Base-by-base conservation (phyloP, 768 basidiomycete species). In the Suillus luteus region DNA sequence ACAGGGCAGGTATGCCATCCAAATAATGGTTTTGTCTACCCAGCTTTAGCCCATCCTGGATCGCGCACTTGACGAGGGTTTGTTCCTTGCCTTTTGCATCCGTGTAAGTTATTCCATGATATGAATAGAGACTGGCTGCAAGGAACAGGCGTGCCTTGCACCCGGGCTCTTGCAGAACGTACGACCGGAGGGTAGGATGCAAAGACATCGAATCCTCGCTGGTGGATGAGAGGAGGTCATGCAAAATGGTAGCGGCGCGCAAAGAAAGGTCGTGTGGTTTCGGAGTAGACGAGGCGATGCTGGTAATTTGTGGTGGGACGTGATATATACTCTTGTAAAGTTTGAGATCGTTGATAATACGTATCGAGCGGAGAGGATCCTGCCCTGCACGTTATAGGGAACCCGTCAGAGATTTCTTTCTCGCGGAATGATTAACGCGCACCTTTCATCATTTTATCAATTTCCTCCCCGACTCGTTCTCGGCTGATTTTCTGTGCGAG, bases 371-470 rank as follows among this genome's bases (percentile, higher is more conserved):
- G 5, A 92, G 73, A 1, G 97, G 95, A 72, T 93, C 84, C 11
- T 80, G 83, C 24, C 89, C 95, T 96, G 64, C 41, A 14, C 10
- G n/a, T 24, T 17, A 33, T n/a, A 46, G 59, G 66, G 27, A 68
- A 61, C 24, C 40, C 37, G 5, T 62, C 52, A 62, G 41, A 19
- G 41, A 9, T 54, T 35, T 60, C n/a, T 31, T 55, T 48, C 59
- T 33, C 54, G 62, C 59, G 37, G 65, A 12, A 46, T 43, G 48
- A 1, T 35, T 24, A 27, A 59, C 27, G 60, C 65, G 37, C n/a
- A 90, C 96, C 90, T 80, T 88, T 88, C 73, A 99, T 83, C 92
- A 98, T 99, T 75, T 99, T 99, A 66, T 91, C 85, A 15, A 99
- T 70, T 75, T 99, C 97, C 66, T 91, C 91, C 0, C 96, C 96